Evolutionary conservation across 73 alveolate species (phyloP), one percentile per base, ranked within the genome.

Genomic region (Paramecium tetraurelia): DNA sequence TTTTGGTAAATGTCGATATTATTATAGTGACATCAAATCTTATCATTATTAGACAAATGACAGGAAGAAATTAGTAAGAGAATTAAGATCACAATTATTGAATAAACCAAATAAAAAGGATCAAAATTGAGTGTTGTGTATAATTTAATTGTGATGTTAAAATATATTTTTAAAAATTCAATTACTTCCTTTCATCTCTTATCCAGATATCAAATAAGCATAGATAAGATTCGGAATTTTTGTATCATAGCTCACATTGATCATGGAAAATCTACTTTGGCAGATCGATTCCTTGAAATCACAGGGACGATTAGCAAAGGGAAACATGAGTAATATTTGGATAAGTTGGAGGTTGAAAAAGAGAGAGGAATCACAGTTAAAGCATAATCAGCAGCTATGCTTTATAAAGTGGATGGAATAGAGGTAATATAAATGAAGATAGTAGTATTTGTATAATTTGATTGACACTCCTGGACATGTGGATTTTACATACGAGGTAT

Each of bases 401-500:
- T 85, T 57, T 95, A 95, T 41, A 85, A 85, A 20, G 9, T 22
- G 3, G 8, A 16, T 69, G 9, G 35, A 22, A 24, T 18, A 31
- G 83, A 93, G 48, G 48, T 40, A 40, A 40, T 40, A 7, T 40
- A 40, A 0, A 40, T 40, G 2, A 40, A 7, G 48, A 40, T 7
- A 7, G 8, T 40, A 40, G 59, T 40, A 40, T 92, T 58, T 97
- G 76, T 87, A 97, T 35, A 97, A 97, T 84, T 86, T 97, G 88
- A 96, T 97, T 88, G 99, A 97, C 88, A 97, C 99, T 22, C 99
- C 99, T 7, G 99, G 99, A 2, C 99, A 97, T 59, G 98, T 96
- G 38, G 99, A 97, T 86, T 97, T 97, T 86, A 80, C 97, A 43
- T 97, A 97, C 88, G 97, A 97, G 7, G 48, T 40, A 40, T 40